Evolutionary conservation across 305 asterid species (phyloP), one percentile per base, ranked within the genome.

Genomic region (Fraxinus baroniana): DNA sequence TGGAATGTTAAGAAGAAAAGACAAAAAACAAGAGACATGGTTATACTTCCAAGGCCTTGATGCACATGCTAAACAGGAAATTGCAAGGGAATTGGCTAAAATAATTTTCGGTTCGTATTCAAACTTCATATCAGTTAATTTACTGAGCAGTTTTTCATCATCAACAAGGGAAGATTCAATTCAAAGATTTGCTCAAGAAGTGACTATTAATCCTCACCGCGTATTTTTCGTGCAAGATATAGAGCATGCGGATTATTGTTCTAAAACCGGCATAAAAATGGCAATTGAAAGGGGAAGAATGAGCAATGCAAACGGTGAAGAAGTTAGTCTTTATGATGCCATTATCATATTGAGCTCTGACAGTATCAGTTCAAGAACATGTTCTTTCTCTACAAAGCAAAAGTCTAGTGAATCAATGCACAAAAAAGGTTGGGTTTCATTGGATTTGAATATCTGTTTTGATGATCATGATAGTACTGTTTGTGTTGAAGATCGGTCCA

Each of bases 21-120:
- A 57, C 18, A 79, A 62, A 4, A 93, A 91, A 81, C 93, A 92
- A 81, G 99, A 93, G 26, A 90, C 97, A 3, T 96, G 99, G 99
- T 55, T 96, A n/a, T 82, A 88, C 71, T 94, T 94, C 85, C 89
- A 83, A 20, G 99, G 99, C 24, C 82, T 70, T 4, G 94, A 91
- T 37, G 76, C 80, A 3, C 88, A 84, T 26, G 92, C 92, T 6
- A 96, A 96, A 81, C 94, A 90, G 77, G 87, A 78, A 24, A 88
- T 94, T 2, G 92, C 94, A 0, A 87, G 85, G 72, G 98, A 96
- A 80, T 35, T 96, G 73, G 97, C 99, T 33, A 94, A 83, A 70
- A 33, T 86, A 76, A 92, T 96, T 80, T 96, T 96, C 74, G 99
- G 98, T 24, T 90, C 97, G 8, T 81, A 89, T 24, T 88, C 94